Evolutionary conservation across 2,329 filamentous ascomycete species (phyloP).

Genomic region (Salinomyces thailandicus): DNA sequence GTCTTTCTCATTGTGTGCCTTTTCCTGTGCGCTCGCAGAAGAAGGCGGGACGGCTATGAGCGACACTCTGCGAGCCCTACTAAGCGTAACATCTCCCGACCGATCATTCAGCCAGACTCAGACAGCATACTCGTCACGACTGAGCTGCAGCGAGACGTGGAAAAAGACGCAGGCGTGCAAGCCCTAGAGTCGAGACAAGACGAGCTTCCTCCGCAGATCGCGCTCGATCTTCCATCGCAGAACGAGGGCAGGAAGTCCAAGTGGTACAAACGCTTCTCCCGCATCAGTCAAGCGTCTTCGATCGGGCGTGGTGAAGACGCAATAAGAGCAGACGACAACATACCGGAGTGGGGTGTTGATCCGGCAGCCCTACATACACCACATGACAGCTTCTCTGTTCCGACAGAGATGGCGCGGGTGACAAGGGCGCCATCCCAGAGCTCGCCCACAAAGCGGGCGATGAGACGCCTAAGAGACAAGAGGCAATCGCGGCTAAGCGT

Average conservation of each 20-base stretch:
- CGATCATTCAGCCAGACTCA: slow-evolving; percentile 25
- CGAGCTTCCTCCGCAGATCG: slow-evolving; percentile 31
- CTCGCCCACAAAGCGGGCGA: slow-evolving; percentile 22
- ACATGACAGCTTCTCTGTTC: slow-evolving; percentile 34
- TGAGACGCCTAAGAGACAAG: slow-evolving; percentile 23
- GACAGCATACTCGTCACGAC: slow-evolving; percentile 17
- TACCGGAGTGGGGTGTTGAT: slow-evolving; percentile 30
- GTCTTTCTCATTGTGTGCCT: slow-evolving; percentile 15
- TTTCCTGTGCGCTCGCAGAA: slow-evolving; percentile 18
- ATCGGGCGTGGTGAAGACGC: slow-evolving; percentile 30
- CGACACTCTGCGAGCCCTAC: slow-evolving; percentile 9
- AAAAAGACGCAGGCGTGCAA: slow-evolving; percentile 23
- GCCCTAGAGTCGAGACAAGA: slow-evolving; percentile 8
- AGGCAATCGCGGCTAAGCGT: slow-evolving; percentile 16
- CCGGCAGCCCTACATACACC: slow-evolving; percentile 29
- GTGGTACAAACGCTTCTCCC: slow-evolving; percentile 25
- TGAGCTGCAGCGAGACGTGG: slow-evolving; percentile 26
- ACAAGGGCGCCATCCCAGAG: slow-evolving; percentile 24
- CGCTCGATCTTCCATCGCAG: slow-evolving; percentile 23
- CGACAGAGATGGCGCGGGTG: slow-evolving; percentile 29
- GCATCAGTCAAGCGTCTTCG: slow-evolving; percentile 26
- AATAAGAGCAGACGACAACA: slow-evolving; percentile 29
- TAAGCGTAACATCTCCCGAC: slow-evolving; percentile 31
- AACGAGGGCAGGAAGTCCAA: slow-evolving; percentile 15
- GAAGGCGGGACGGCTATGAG: slow-evolving; percentile 10